These are phyloP conservation scores for Epipyxis sp. DNA, from an alignment of 108 stramenopile species.

Conservation along the genomic window DNA sequence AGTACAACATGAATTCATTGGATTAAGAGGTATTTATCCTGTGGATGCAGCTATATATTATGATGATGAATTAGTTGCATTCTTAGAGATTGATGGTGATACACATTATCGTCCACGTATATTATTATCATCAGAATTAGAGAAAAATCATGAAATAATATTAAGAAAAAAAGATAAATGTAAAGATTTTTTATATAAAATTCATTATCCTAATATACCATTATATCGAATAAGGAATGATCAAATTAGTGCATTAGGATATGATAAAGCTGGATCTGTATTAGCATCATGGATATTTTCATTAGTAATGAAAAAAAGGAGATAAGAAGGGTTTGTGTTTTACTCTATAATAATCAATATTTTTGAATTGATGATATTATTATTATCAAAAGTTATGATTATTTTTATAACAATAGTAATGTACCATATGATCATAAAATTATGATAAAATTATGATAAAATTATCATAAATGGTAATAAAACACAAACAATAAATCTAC, in stretches of 20 bases:
- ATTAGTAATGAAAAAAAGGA: too few species aligned
- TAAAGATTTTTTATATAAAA: neutral
- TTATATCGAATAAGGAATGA: neutral
- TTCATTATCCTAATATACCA: neutral
- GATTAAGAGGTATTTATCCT: neutral
- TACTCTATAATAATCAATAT: too few species aligned
- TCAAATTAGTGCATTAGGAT: neutral
- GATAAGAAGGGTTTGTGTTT: too few species aligned
- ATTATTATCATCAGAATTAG: too few species aligned
- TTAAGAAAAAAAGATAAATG: neutral
- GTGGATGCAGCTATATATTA: slow-evolving; percentile 3
- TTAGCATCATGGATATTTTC: neutral
- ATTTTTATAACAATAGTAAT: too few species aligned
- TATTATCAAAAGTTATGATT: too few species aligned
- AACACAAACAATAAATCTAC: too few species aligned
- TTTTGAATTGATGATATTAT: too few species aligned
- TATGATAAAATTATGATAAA: too few species aligned
- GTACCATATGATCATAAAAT: too few species aligned
- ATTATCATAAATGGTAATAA: too few species aligned
- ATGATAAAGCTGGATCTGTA: neutral
- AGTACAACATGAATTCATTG: neutral
- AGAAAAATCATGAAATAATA: too few species aligned
- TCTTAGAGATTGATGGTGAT: slow-evolving; percentile 1
- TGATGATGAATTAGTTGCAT: neutral
- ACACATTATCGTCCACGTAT: neutral